A percentile compares a stretch with the other conserved stretches of the same genome.
Evolutionary conservation across 73 alveolate species (phyloP).

Genomic region (Paramecium sonneborni): DNA sequence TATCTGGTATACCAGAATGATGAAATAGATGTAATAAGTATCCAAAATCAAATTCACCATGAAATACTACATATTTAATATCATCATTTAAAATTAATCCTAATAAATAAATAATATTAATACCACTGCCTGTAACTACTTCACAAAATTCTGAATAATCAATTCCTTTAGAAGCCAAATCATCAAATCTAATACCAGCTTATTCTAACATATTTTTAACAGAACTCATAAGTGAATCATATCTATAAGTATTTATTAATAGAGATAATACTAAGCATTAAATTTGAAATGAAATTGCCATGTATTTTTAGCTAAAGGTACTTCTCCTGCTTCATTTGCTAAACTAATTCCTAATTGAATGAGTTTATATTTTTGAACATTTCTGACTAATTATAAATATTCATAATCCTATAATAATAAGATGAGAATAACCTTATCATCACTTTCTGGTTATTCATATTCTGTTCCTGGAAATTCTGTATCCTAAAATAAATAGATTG

Average conservation of each 20-base stretch:
- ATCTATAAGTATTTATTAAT: background rate
- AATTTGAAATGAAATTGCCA: constrained; percentile 52
- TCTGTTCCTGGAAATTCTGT: constrained; percentile 58
- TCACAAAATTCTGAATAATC: constrained; percentile 2
- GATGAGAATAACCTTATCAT: constrained; percentile 13
- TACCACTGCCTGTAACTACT: constrained; percentile 11
- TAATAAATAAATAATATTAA: background rate
- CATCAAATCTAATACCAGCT: constrained; percentile 44
- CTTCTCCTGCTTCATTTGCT: constrained; percentile 50
- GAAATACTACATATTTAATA: constrained; percentile 15
- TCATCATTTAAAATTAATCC: constrained; percentile 47
- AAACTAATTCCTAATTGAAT: constrained; percentile 18
- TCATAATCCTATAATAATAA: constrained; percentile 28
- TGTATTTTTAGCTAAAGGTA: constrained; percentile 35
- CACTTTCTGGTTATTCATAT: constrained; percentile 20
- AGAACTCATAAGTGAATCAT: background rate
- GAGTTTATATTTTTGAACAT: constrained; percentile 40
- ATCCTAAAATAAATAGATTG: background rate
- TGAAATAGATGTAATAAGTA: background rate
- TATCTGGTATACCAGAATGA: constrained; percentile 3
- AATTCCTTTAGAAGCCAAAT: background rate
- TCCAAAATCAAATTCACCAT: constrained; percentile 54
- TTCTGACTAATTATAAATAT: background rate
- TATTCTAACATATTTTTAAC: constrained; percentile 29
- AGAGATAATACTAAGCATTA: background rate